A percentile compares a stretch with the other conserved stretches of the same genome.
phyloP scores from a whole-genome alignment of 805 yeast species.

The Yarrowia deformans region DNA sequence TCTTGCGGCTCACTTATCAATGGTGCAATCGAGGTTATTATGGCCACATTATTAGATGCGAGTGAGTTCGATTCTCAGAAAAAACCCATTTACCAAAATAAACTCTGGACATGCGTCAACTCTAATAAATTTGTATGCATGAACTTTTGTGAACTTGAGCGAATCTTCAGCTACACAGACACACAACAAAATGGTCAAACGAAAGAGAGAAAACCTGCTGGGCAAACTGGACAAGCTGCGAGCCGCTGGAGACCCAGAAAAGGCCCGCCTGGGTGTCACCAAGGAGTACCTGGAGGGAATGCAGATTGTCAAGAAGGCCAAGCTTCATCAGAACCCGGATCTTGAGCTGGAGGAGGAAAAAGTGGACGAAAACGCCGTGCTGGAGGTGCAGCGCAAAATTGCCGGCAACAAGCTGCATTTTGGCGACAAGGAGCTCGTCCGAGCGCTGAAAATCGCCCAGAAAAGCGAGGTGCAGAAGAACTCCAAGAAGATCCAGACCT shows the following conservation, averaged over 20 bases:
- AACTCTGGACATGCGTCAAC: background rate
- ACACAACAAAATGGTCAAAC: constrained; percentile 17
- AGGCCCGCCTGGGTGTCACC: constrained; percentile 13
- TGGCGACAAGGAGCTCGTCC: constrained; percentile 18
- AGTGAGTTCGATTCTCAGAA: background rate
- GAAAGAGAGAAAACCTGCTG: constrained; percentile 28
- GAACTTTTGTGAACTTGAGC: background rate
- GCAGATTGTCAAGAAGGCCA: constrained; percentile 36
- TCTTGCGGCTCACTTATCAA: background rate
- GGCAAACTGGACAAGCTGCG: constrained; percentile 26
- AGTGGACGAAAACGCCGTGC: constrained; percentile 10
- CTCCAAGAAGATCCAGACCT: background rate
- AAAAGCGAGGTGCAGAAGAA: constrained; percentile 16
- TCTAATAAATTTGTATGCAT: constrained; percentile 30
- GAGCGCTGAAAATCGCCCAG: constrained; percentile 30
- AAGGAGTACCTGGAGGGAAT: constrained; percentile 18
- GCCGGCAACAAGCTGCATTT: constrained; percentile 25
- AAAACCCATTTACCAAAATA: too few relatives aligned
- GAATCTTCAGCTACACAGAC: background rate
- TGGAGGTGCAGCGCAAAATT: constrained; percentile 14
- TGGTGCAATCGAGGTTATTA: constrained; percentile 29
- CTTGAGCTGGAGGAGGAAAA: constrained; percentile 13
- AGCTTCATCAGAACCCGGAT: constrained; percentile 28
- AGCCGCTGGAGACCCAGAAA: constrained; percentile 34
- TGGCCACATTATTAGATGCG: background rate